A percentile compares a stretch with the other conserved stretches of the same genome.
Evolutionary conservation across 768 basidiomycete species (phyloP).

Genomic region (Lenzites betulinus): DNA sequence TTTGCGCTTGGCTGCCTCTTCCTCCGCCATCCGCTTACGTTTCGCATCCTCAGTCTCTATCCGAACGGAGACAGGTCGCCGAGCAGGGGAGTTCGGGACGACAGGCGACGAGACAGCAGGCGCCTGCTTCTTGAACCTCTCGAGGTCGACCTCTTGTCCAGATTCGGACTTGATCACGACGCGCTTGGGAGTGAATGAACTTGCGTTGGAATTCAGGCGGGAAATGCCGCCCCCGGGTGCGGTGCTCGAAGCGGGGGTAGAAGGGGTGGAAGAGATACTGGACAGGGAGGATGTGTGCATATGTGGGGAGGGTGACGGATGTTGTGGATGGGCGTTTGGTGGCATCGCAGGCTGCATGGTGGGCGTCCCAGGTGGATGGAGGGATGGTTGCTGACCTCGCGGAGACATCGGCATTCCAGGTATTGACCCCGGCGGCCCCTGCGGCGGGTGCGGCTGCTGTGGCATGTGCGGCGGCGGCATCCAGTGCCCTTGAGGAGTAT

Average conservation of each 20-base stretch:
- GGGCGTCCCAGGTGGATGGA: slow-evolving; percentile 69
- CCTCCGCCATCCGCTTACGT: slow-evolving; percentile 47
- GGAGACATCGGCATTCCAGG: slow-evolving; percentile 67
- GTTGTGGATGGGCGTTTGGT: slow-evolving; percentile 44
- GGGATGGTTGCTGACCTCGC: slow-evolving; percentile 52
- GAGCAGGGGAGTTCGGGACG: slow-evolving; percentile 41
- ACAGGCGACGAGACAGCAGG: slow-evolving; percentile 42
- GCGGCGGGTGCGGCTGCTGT: slow-evolving; percentile 41
- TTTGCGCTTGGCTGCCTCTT: slow-evolving; percentile 34
- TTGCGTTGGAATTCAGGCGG: slow-evolving; percentile 62
- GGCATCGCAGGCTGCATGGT: slow-evolving; percentile 62
- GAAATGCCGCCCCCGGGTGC: slow-evolving; percentile 39
- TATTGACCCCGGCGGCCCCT: slow-evolving; percentile 32
- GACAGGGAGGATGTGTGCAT: slow-evolving; percentile 45
- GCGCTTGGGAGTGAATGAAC: slow-evolving; percentile 57
- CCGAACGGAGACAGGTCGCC: slow-evolving; percentile 45
- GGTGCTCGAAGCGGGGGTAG: slow-evolving; percentile 60
- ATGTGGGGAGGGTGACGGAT: slow-evolving; percentile 49
- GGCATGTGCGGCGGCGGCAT: slow-evolving; percentile 35
- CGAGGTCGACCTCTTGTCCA: slow-evolving; percentile 65
- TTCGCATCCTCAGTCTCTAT: slow-evolving; percentile 67
- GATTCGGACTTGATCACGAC: slow-evolving; percentile 61
- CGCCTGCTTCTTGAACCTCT: slow-evolving; percentile 52
- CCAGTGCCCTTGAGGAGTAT: slow-evolving; percentile 31
- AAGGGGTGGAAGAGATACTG: slow-evolving; percentile 63